A percentile compares a stretch with the other conserved stretches of the same genome.
Conservation (phyloP, 2,329 filamentous ascomycete genomes). For the Aschersonia sp. region DNA sequence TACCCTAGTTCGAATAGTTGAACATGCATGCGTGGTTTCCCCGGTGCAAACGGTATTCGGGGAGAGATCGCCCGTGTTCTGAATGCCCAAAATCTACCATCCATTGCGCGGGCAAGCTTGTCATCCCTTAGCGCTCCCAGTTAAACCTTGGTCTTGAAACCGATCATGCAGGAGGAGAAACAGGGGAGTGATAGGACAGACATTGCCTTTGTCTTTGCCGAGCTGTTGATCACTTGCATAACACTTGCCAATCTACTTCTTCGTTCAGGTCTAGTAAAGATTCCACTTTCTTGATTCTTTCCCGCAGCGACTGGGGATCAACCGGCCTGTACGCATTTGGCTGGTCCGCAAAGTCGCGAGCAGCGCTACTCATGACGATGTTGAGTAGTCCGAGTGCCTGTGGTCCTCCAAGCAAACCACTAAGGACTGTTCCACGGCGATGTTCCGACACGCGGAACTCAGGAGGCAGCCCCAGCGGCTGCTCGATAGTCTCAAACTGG, state of each 20-base stretch:
- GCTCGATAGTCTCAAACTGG: not conserved
- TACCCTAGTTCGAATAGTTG: not conserved
- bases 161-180: not conserved
- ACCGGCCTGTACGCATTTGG: not conserved
- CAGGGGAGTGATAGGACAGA: not conserved
- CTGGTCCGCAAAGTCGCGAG: not conserved
- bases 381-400: not conserved
- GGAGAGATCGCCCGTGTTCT: not conserved
- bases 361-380: not conserved
- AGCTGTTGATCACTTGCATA: not conserved
- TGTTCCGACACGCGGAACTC: not conserved
- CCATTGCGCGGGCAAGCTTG: not conserved
- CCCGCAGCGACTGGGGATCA: not conserved
- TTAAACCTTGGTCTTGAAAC: not conserved
- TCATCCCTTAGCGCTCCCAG: not conserved
- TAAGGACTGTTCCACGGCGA: not conserved
- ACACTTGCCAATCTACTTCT: not conserved
- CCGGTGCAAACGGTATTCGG: not conserved
- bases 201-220: not conserved
- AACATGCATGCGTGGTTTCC: not conserved
- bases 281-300: not conserved
- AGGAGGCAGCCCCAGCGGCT: not conserved
- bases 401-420: not conserved
- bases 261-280: not conserved
- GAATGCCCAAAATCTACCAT: not conserved